Conservation (phyloP, 2,329 filamentous ascomycete genomes). For the Trichoderma sp. region DNA sequence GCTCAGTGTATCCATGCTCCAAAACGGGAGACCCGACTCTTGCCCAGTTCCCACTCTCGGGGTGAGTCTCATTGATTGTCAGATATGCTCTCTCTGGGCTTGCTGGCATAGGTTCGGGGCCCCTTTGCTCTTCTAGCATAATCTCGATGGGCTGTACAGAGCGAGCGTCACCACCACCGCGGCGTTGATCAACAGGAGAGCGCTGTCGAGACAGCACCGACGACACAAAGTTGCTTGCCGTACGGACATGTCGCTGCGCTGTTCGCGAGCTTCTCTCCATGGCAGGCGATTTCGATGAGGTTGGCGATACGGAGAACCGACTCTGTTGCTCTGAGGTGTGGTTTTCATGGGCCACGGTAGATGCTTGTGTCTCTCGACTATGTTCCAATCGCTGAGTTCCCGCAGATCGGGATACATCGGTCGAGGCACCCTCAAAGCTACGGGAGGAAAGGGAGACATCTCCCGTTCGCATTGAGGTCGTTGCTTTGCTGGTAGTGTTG, state of each 20-base stretch:
- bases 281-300: background rate
- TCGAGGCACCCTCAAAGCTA: background rate
- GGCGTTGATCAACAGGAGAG: constrained; percentile 9
- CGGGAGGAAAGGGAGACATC: background rate
- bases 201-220: constrained; percentile 9
- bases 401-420: background rate
- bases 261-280: background rate
- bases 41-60: background rate
- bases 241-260: background rate
- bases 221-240: constrained; percentile 6
- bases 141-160: constrained; percentile 10
- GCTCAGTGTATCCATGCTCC: background rate
- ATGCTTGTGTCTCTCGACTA: background rate
- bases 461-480: background rate
- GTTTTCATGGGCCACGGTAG: background rate
- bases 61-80: background rate
- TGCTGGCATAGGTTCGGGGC: background rate
- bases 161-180: background rate
- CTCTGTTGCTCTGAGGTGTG: constrained; percentile 8
- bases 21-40: background rate
- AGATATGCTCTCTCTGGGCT: constrained; percentile 8
- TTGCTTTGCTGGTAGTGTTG: background rate
- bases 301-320: constrained; percentile 18
- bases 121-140: background rate
- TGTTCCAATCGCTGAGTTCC: constrained; percentile 22